Base-by-base conservation (phyloP, 129 eudicot species). In the Rutidosis leptorrhynchoides region DNA sequence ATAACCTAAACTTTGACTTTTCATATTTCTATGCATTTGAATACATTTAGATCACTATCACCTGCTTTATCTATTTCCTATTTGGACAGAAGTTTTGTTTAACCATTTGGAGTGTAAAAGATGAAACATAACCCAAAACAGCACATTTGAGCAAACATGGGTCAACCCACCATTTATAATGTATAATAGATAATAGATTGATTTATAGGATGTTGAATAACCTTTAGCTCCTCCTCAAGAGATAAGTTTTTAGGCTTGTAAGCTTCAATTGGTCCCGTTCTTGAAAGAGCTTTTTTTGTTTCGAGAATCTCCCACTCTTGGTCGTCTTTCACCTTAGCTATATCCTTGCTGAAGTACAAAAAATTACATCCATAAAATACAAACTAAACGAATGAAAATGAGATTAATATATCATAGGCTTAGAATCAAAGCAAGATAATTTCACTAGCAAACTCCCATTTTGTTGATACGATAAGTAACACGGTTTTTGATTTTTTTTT, bases 261-360 rank as follows among this genome's bases (percentile, higher is more conserved):
- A 58, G 97, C 94, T 64, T 78, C 67, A 35, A 87, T 48, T 15
- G 96, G 97, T 48, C 96, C 97, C 26, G 88, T 87, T 85, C 96
- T 83, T 37, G 97, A 87, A 22, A 91, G 79, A 53, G 94, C 94
- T 79, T 83, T 91, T 74, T 73, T 91, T 0, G 89, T 66, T 72
- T 87, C 97, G 19, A 91, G 90, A 35, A 91, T 87, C 77, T 91
- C 96, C 97, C 96, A 91, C 67, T 87, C 96, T 48, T 85, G 79
- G 70, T 91, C 97, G 42, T 91, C 97, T 69, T 88, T 93, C 70
- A 86, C 99, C 78, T 89, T 93, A 16, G 95, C 92, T 61, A 93
- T 89, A 80, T 93, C 99, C 86, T 93, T 93, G 77, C 99, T 89
- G 82, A 53, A 80, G 53, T 23, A 51, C 40, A 65, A 52, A 67